Conservation (phyloP, 192 early-diverging fungal genomes). For the Coemansia sp. region DNA sequence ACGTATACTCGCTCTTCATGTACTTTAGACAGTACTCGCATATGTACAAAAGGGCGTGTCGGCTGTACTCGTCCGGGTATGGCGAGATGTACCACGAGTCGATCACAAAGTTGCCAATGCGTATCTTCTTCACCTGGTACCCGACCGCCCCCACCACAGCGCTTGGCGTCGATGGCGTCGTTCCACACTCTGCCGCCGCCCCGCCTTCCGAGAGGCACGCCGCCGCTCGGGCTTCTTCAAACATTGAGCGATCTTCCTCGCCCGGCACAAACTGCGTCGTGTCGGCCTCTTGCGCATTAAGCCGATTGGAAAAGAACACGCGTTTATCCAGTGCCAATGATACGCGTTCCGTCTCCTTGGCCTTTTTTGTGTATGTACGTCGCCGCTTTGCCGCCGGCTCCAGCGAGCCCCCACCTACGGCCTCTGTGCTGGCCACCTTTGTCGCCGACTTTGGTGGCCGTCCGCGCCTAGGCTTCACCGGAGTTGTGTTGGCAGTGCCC, state of each 20-base stretch:
- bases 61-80: conserved; percentile 96
- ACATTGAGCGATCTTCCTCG: conserved; percentile 51
- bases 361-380: conserved; percentile 19
- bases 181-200: background rate
- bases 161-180: conserved; percentile 33
- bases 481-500: background rate
- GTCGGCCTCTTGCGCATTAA: conserved; percentile 56
- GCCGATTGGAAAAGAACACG: conserved; percentile 43
- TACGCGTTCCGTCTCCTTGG: background rate
- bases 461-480: conserved; percentile 8
- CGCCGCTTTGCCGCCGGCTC: conserved; percentile 29
- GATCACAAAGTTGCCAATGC: conserved; percentile 79
- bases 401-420: background rate
- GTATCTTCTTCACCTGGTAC: conserved; percentile 59
- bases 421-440: background rate
- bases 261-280: conserved; percentile 55
- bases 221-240: conserved; percentile 52
- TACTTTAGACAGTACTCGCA: conserved; percentile 99
- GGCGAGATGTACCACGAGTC: conserved; percentile 95
- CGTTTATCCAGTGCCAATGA: conserved; percentile 7
- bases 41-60: conserved; percentile 71
- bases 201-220: conserved; percentile 32
- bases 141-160: conserved; percentile 14
- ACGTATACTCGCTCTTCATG: conserved; percentile 86
- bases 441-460: conserved; percentile 5